Evolutionary conservation across 108 stramenopile species (phyloP), one percentile per base, ranked within the genome.

Genomic region (Cyclotella atomus): DNA sequence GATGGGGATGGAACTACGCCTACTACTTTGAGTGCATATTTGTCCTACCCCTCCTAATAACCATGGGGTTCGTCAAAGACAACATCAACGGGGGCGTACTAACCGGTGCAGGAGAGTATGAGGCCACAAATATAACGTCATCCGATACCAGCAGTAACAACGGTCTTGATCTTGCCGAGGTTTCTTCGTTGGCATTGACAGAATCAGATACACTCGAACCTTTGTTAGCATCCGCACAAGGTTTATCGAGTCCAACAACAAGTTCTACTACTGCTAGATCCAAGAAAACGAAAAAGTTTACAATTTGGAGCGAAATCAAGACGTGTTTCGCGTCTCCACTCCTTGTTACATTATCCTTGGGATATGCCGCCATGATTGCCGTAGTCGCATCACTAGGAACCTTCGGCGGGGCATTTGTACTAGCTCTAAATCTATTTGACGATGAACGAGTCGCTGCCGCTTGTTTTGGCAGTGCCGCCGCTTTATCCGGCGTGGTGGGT

Each of bases 1-100:
- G 33, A 27, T 73, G 66, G 79, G 77, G 77, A 17, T 79, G 77
- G 77, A 45, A 82, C 33, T 82, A 76, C 70, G 81, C 81, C 23
- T 82, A 73, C 36, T 82, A 78, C 50, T 52, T 25, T 15, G 72
- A 73, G 46, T 73, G 55, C 25, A 72, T 82, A n/a, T 54, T 46
- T 0, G 67, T 53, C 23, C 19, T 82, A 0, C 81, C 81, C 10
- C 57, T 78, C 54, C 54, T 82, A 45, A 25, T 73, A 3, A 54
- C 44, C 24, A 73, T 82, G 56, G 72, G 52, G 23, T 67, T 82
- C 44, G 81, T 82, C 36, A 77, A 60, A 66, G 81, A 82, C 29
- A 32, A 46, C 34, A 66, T 28, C 2, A 82, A 82, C 35, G 77
- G 72, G 8, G 81, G 81, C 38, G 47, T 82, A 9, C 73, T 82